phyloP scores from a whole-genome alignment of 177 flowering plant genomes.

The Telopea speciosissima region DNA sequence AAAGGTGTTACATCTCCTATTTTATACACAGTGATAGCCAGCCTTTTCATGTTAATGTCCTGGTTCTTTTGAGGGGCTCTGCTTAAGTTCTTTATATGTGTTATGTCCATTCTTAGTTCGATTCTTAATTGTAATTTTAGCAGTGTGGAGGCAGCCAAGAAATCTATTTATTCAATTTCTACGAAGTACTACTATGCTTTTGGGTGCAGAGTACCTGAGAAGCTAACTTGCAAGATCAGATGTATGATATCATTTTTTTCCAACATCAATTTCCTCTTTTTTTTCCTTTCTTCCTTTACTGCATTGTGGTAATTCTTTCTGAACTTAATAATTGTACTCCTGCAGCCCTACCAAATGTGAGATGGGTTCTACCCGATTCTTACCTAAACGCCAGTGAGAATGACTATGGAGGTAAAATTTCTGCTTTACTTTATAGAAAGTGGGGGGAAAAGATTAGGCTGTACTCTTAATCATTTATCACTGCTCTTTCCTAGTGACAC shows the following conservation, averaged over 20 bases:
- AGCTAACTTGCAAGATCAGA: constrained; percentile 22
- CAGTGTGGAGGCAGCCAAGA: constrained; percentile 41
- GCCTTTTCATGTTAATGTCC: neutral
- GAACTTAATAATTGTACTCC: neutral
- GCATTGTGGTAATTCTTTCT: neutral
- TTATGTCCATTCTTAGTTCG: neutral
- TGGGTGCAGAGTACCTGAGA: constrained; percentile 23
- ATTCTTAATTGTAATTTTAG: neutral
- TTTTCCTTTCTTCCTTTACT: neutral
- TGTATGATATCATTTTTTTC: constrained; percentile 16
- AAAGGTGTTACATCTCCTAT: too few species aligned
- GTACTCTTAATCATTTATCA: neutral
- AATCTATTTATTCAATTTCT: constrained; percentile 35
- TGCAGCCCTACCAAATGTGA: constrained; percentile 29
- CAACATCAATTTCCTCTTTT: neutral
- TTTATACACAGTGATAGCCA: too few species aligned
- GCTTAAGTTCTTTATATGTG: neutral
- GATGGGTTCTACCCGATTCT: constrained; percentile 42
- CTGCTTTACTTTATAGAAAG: too few species aligned
- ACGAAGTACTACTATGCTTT: constrained; percentile 36
- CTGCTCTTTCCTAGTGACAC: neutral
- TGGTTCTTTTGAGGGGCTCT: neutral
- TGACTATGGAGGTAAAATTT: constrained; percentile 30
- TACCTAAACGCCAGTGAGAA: constrained; percentile 18
- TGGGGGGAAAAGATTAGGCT: too few species aligned